Evolutionary conservation across 2,329 filamentous ascomycete genomes (phyloP).

Genomic region (Monosporascus sp.): DNA sequence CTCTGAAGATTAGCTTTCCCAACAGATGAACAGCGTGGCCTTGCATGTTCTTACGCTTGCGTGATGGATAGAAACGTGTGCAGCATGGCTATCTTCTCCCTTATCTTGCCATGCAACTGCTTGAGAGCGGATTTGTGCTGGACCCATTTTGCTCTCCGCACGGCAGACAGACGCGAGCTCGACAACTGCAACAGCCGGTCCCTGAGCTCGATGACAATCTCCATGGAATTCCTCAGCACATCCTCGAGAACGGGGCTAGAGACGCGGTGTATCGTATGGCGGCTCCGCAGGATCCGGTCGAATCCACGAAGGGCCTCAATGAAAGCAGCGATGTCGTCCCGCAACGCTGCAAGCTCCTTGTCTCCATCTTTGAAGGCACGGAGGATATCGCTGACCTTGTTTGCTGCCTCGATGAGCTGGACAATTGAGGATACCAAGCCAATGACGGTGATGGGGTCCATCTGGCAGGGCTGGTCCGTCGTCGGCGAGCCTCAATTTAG

Average conservation of each 20-base stretch:
- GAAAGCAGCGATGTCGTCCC: neutral
- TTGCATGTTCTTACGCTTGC: neutral
- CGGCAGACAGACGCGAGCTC: neutral
- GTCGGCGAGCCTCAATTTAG: too few species aligned
- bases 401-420: neutral
- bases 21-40: too few species aligned
- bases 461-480: too few species aligned
- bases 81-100: neutral
- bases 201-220: neutral
- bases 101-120: neutral
- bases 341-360: neutral
- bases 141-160: neutral
- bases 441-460: too few species aligned
- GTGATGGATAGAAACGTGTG: neutral
- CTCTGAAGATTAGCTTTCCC: too few species aligned
- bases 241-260: neutral
- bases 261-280: neutral
- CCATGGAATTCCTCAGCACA: neutral
- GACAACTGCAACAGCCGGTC: neutral
- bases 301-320: neutral
- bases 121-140: neutral
- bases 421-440: too few species aligned
- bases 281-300: neutral
- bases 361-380: neutral
- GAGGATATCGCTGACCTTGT: neutral